A percentile compares a stretch with the other conserved stretches of the same genome.
Evolutionary conservation across 257 asterid genomes (phyloP).

Genomic region (Gardenia jasminoides): DNA sequence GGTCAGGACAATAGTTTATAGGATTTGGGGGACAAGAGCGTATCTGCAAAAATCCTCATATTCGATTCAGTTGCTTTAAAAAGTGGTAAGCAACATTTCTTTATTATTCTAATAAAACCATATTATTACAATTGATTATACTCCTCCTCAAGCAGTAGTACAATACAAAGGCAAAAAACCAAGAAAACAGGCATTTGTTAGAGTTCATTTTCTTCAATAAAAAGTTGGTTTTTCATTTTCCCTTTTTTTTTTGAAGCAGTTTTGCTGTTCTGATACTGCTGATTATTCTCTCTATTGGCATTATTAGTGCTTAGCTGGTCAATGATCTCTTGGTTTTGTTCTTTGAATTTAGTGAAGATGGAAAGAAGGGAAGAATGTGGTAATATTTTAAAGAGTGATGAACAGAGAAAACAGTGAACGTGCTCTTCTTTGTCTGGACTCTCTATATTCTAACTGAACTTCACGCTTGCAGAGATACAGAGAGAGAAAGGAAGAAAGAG

Average conservation of each 20-base stretch:
- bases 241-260: neutral
- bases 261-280: neutral
- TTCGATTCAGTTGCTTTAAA: conserved; percentile 62
- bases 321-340: conserved; percentile 36
- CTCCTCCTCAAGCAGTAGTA: neutral
- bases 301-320: conserved; percentile 39
- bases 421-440: conserved; percentile 56
- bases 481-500: neutral
- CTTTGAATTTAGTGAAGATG: conserved; percentile 29
- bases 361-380: conserved; percentile 21
- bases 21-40: conserved; percentile 57
- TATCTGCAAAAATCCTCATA: conserved; percentile 68
- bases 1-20: conserved; percentile 16
- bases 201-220: neutral
- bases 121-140: conserved; percentile 7
- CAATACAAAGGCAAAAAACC: conserved; percentile 8
- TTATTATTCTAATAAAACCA: conserved; percentile 18
- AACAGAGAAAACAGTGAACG: conserved; percentile 50
- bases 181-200: conserved; percentile 19
- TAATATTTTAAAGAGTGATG: conserved; percentile 3
- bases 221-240: neutral
- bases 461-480: conserved; percentile 44
- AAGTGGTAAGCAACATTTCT: conserved; percentile 33
- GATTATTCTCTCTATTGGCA: conserved; percentile 16
- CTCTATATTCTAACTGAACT: conserved; percentile 28